Evolutionary conservation across 2,329 filamentous ascomycete genomes (phyloP).

Genomic region (Periconia macrospinosa): DNA sequence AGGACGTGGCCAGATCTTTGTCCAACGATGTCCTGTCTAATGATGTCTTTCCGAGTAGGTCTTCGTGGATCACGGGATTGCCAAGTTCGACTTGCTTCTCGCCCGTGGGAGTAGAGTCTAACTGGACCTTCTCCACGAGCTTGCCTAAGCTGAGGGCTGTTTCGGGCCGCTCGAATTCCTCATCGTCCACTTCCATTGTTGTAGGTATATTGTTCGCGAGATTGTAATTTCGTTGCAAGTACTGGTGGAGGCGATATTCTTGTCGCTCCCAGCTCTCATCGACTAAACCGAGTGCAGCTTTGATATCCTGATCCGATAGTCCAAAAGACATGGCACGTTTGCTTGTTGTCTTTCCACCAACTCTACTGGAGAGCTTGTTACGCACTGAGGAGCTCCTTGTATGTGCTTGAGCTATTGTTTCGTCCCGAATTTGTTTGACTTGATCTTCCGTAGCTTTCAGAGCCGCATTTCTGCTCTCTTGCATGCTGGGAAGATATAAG

Average conservation of each 20-base stretch:
- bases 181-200: slow-evolving; percentile 49
- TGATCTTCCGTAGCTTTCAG: slow-evolving; percentile 62
- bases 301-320: slow-evolving; percentile 53
- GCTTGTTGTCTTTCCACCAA: slow-evolving; percentile 26
- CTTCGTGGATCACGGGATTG: slow-evolving; percentile 11
- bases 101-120: slow-evolving; percentile 48
- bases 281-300: slow-evolving; percentile 50
- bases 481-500: slow-evolving; percentile 64
- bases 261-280: slow-evolving; percentile 55
- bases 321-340: slow-evolving; percentile 28
- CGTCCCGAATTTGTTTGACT: slow-evolving; percentile 55
- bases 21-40: slow-evolving; percentile 26
- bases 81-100: slow-evolving; percentile 43
- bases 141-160: slow-evolving; percentile 43
- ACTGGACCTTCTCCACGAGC: slow-evolving; percentile 48
- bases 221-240: slow-evolving; percentile 51
- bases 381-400: slow-evolving; percentile 37
- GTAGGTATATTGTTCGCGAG: slow-evolving; percentile 48
- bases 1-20: slow-evolving; percentile 36
- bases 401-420: slow-evolving; percentile 24
- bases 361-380: slow-evolving; percentile 36
- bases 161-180: slow-evolving; percentile 49
- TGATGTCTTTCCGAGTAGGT: slow-evolving; percentile 1
- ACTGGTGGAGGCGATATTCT: slow-evolving; percentile 50
- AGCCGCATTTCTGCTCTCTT: slow-evolving; percentile 62